Evolutionary conservation across 2,329 filamentous ascomycete genomes (phyloP).

Genomic region (Reticulascus tulasneorum): DNA sequence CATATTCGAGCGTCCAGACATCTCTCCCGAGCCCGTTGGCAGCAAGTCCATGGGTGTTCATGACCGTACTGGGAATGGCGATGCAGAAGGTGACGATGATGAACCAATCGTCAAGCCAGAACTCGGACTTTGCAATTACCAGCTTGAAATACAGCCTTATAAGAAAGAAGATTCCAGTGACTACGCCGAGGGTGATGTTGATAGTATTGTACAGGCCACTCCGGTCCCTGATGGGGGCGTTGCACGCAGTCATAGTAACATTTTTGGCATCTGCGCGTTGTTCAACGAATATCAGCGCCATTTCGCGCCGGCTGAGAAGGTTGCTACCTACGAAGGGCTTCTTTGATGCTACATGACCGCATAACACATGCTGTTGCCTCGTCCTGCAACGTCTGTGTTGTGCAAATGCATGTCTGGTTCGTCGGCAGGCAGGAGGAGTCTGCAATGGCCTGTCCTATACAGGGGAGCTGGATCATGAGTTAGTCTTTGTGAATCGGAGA

Average conservation of each 20-base stretch:
- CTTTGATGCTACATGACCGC: conserved; percentile 22
- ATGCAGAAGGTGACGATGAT: conserved; percentile 22
- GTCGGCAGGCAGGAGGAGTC: conserved; percentile 21
- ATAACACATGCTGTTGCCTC: conserved; percentile 23
- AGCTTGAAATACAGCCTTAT: conserved; percentile 35
- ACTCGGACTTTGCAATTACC: conserved; percentile 26
- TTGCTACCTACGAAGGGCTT: conserved; percentile 24
- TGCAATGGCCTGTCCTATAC: conserved; percentile 19
- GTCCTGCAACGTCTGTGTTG: conserved; percentile 19
- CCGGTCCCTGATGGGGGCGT: conserved; percentile 24
- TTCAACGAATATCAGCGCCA: background rate
- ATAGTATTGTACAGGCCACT: conserved; percentile 28
- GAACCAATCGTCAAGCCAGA: conserved; percentile 36
- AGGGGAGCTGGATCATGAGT: conserved; percentile 18
- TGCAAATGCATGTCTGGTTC: conserved; percentile 28
- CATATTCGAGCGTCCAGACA: conserved; percentile 42
- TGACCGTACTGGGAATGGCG: conserved; percentile 24
- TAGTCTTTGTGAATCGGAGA: background rate
- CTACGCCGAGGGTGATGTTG: conserved; percentile 25
- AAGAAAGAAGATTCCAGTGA: conserved; percentile 35
- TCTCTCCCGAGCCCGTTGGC: conserved; percentile 45
- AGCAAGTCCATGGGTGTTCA: conserved; percentile 26
- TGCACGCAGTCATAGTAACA: conserved; percentile 21
- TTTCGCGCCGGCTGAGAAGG: background rate
- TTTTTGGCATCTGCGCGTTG: conserved; percentile 11